These are phyloP conservation scores for Rhypophila decipiens DNA, from an alignment of 495 filamentous ascomycete genomes.

Conservation along the genomic window DNA sequence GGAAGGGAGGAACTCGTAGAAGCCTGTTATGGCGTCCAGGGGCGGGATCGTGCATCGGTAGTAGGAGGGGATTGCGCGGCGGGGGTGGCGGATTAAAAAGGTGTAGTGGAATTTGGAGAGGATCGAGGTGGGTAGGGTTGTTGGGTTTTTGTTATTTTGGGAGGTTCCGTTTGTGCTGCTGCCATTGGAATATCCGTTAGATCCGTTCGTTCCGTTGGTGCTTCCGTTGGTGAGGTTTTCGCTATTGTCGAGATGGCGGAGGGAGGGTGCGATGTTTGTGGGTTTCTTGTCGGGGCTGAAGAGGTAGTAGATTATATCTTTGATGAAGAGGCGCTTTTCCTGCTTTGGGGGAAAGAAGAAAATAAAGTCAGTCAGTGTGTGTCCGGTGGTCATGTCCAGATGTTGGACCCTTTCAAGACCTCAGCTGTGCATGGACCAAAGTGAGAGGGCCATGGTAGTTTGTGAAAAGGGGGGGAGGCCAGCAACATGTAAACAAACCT, in stretches of 20 bases:
- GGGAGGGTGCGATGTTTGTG: slow-evolving; percentile 67
- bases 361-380: not conserved
- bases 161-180: no score
- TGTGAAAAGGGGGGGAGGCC: not conserved
- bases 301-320: slow-evolving; percentile 91
- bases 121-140: slow-evolving; percentile 65
- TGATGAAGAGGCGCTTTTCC: slow-evolving; percentile 91
- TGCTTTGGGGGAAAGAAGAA: slow-evolving; percentile 15
- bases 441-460: no score
- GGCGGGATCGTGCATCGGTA: slow-evolving; percentile 95
- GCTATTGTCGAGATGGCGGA: slow-evolving; percentile 45
- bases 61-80: slow-evolving; percentile 80
- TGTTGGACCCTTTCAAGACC: not conserved
- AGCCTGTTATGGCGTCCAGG: slow-evolving; percentile 71
- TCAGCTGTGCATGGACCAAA: not conserved
- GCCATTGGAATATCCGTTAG: no score
- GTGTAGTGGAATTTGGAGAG: slow-evolving; percentile 80
- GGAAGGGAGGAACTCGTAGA: slow-evolving; percentile 72
- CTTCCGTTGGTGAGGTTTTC: slow-evolving; percentile 52
- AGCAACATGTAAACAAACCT: no score
- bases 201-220: no score
- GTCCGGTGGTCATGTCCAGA: not conserved
- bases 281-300: slow-evolving; percentile 63
- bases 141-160: slow-evolving; percentile 48
- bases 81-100: slow-evolving; percentile 95